These are phyloP conservation scores for Ceraceosorus guamensis DNA, from an alignment of 1,284 basidiomycete species.

Conservation along the genomic window DNA sequence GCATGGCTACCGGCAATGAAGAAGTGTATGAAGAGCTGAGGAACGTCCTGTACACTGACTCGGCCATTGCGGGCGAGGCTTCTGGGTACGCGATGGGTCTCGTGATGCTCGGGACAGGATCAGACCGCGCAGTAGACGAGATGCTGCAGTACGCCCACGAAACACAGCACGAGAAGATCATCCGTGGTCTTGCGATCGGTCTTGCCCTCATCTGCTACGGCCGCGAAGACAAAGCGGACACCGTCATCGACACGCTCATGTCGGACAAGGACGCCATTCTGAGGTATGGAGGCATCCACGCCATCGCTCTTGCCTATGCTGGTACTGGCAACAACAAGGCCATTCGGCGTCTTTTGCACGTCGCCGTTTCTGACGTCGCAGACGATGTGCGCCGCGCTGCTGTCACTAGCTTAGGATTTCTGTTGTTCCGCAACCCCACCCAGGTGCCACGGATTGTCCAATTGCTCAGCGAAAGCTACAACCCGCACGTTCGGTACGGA, in stretches of 20 bases:
- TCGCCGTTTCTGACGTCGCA: conserved; percentile 46
- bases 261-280: conserved; percentile 46
- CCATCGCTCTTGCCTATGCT: conserved; percentile 47
- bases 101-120: conserved; percentile 46
- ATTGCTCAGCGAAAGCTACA: conserved; percentile 48
- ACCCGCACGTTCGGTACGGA: conserved; percentile 48
- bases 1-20: conserved; percentile 48
- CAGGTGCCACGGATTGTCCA: conserved; percentile 47
- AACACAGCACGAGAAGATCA: conserved; percentile 49
- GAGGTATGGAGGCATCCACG: conserved; percentile 47
- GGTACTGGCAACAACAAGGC: conserved; percentile 48
- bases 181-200: conserved; percentile 47
- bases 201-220: conserved; percentile 47
- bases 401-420: conserved; percentile 44
- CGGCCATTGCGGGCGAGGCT: conserved; percentile 46
- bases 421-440: conserved; percentile 48
- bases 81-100: conserved; percentile 48
- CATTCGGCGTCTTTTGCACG: conserved; percentile 42
- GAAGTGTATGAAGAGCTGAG: conserved; percentile 47
- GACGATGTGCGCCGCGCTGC: conserved; percentile 48
- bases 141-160: conserved; percentile 49
- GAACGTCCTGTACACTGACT: conserved; percentile 46
- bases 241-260: conserved; percentile 43
- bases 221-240: conserved; percentile 42
- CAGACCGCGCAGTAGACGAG: conserved; percentile 43